phyloP scores from a whole-genome alignment of 768 basidiomycete species.

The Serendipita vermifera region DNA sequence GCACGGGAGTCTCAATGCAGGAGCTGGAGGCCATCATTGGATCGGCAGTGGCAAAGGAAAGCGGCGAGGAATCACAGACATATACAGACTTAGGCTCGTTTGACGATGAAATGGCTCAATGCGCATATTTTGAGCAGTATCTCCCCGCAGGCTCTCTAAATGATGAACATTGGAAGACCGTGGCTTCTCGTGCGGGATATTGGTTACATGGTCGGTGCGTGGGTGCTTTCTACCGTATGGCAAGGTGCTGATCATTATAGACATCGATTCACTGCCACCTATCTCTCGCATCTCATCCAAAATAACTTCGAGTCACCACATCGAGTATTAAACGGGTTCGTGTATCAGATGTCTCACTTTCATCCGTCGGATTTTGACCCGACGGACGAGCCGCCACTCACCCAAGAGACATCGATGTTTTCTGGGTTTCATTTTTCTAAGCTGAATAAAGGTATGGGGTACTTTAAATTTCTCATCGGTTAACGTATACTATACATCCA shows the following conservation, averaged over 20 bases:
- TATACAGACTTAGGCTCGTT: not conserved
- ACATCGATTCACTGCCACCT: not conserved
- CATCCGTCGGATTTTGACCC: not conserved
- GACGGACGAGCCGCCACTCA: not conserved
- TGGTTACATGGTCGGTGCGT: slow-evolving; percentile 1
- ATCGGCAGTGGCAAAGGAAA: not conserved
- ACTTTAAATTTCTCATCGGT: not conserved
- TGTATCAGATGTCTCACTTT: not conserved
- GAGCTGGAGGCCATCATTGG: not conserved
- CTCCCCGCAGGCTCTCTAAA: not conserved
- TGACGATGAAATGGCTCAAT: not conserved
- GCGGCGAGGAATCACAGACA: not conserved
- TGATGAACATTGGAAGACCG: not conserved
- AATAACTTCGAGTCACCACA: not conserved
- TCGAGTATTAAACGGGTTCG: not conserved
- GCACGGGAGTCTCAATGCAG: not conserved
- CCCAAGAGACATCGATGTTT: too few species aligned
- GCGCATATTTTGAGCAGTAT: not conserved
- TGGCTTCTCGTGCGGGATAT: not conserved
- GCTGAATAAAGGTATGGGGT: not conserved
- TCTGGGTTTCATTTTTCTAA: not conserved
- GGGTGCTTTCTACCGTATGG: not conserved
- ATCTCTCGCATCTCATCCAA: not conserved
- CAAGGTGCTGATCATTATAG: not conserved
- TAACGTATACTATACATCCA: not conserved